Conservation (phyloP, 1,284 basidiomycete genomes). For the Gymnopus androsaceus region DNA sequence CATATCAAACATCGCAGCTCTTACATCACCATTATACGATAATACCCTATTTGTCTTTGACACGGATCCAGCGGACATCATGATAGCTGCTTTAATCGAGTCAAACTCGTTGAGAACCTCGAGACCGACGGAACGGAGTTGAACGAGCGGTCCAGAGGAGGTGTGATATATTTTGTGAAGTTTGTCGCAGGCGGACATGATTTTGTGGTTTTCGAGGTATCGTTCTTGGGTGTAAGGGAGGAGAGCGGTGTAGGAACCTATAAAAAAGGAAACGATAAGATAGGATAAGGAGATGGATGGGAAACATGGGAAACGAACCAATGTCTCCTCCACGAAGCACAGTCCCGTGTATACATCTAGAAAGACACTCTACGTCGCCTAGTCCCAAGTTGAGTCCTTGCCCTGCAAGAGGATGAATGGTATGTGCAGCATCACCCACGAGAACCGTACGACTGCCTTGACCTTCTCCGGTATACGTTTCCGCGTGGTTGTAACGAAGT, state of each 20-base stretch:
- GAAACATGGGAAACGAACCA: constrained; percentile 47
- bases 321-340: constrained; percentile 74
- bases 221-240: constrained; percentile 77
- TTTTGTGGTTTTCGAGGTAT: constrained; percentile 83
- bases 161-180: constrained; percentile 83
- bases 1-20: constrained; percentile 17
- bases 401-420: constrained; percentile 94
- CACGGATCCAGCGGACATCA: constrained; percentile 74
- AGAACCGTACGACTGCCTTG: constrained; percentile 76
- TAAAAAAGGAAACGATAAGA: not conserved
- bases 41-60: not conserved
- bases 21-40: constrained; percentile 6
- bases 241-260: constrained; percentile 80
- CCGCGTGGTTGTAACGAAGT: constrained; percentile 84
- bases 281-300: constrained; percentile 1
- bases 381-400: constrained; percentile 96
- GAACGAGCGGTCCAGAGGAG: constrained; percentile 71
- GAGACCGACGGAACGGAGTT: constrained; percentile 84
- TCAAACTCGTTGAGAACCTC: constrained; percentile 91
- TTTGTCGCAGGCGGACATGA: constrained; percentile 85
- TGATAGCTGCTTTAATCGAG: constrained; percentile 77
- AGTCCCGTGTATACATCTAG: constrained; percentile 60
- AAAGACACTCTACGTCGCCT: constrained; percentile 78
- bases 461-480: constrained; percentile 81
- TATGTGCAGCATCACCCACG: constrained; percentile 96